Evolutionary conservation across 345 rosid species (phyloP), one percentile per base, ranked within the genome.

Genomic region (Hypericum perforatum): DNA sequence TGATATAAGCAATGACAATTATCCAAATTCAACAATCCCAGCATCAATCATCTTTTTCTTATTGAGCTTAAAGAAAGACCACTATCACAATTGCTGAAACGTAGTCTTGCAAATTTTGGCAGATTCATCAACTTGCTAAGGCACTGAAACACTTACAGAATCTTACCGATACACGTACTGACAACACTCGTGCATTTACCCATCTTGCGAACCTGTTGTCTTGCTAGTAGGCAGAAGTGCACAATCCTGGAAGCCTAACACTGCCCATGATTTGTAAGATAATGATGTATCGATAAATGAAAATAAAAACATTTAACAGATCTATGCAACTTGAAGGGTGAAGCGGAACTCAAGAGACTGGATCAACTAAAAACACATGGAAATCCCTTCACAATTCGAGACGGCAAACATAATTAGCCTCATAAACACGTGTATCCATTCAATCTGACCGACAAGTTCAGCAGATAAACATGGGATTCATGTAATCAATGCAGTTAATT

Each of bases 351-450:
- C 56, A 82, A 80, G 74, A 80, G 98, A 77, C 77, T 92, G 63
- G 97, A 83, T 77, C 84, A 88, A 60, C 70, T 92, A 53, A 92
- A 92, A 76, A 89, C 92, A 92, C 65, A 85, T 83, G 95, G 85
- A 88, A 66, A 68, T 81, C 64, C 90, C 88, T 55, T 78, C 89
- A 52, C 77, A 73, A 41, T 56, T 75, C 14, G 80, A 82, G 49
- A 83, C 78, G 73, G 84, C 78, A 51, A 70, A 71, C 50, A 79
- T 91, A 61, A 65, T 78, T 6, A 70, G 67, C 63, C 90, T 87
- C 32, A 79, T 87, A 64, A 77, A 76, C 72, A 76, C 86, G 11
- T 92, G 98, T 91, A 62, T n/a, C n/a, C n/a, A n/a, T n/a, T n/a
- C n/a, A n/a, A n/a, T n/a, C n/a, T n/a, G n/a, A n/a, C n/a, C n/a